Percentiles rank a stretch among this genome's conserved stretches.
Evolutionary conservation across 192 early-diverging fungal genomes (phyloP).

Genomic region (Pecoramyces ruminantium): DNA sequence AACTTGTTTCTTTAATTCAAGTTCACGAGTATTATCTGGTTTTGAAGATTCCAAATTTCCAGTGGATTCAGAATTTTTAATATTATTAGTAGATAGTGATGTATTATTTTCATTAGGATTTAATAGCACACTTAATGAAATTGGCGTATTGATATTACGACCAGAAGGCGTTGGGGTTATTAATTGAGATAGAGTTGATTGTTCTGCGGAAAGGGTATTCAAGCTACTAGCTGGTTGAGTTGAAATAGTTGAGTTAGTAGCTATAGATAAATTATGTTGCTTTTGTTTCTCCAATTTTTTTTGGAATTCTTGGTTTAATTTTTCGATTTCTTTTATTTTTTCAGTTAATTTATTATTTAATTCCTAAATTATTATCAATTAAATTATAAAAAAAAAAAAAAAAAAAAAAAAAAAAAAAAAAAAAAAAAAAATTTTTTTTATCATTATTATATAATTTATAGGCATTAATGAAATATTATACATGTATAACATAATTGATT

Average conservation of each 20-base stretch:
- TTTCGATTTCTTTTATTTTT: neutral
- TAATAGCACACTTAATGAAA: neutral
- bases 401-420: too few relatives aligned
- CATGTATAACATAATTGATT: too few relatives aligned
- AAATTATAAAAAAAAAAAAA: too few relatives aligned
- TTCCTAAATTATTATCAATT: neutral
- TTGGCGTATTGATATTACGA: neutral
- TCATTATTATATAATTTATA: too few relatives aligned
- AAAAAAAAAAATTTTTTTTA: too few relatives aligned
- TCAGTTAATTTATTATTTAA: neutral
- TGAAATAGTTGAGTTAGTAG: neutral
- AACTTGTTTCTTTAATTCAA: conserved; percentile 7
- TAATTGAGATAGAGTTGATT: neutral
- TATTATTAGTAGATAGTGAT: too few relatives aligned
- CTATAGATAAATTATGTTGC: neutral
- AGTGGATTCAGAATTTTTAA: neutral
- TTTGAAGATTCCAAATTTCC: neutral
- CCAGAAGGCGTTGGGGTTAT: neutral
- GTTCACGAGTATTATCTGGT: neutral
- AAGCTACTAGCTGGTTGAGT: neutral
- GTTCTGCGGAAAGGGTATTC: neutral
- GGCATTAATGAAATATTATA: too few relatives aligned
- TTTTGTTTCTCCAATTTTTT: neutral
- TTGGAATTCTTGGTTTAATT: neutral
- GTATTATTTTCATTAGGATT: neutral